A percentile compares a stretch with the other conserved stretches of the same genome.
Conservation (phyloP, 129 eudicot genomes). For the Chrysanthemum lavandulifolium region DNA sequence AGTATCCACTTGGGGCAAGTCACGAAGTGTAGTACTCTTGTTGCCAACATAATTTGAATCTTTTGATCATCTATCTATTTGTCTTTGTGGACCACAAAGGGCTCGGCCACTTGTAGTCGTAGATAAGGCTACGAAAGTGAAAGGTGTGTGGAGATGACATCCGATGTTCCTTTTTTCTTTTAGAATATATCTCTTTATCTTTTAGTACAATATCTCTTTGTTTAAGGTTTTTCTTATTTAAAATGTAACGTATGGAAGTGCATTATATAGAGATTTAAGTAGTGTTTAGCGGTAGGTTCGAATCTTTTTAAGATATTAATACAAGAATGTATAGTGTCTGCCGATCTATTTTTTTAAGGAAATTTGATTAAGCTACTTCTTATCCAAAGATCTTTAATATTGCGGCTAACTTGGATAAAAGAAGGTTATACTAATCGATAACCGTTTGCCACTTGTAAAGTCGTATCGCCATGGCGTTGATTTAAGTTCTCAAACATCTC, state of each 20-base stretch:
- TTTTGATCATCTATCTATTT: neutral
- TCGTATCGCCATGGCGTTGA: too few species aligned
- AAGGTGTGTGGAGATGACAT: constrained; percentile 25
- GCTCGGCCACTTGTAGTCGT: constrained; percentile 21
- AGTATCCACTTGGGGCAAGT: constrained; percentile 10
- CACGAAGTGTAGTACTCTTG: neutral
- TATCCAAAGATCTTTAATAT: too few species aligned
- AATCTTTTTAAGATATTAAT: too few species aligned
- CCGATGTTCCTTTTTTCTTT: neutral
- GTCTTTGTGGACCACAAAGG: constrained; percentile 20
- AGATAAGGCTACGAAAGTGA: constrained; percentile 27
- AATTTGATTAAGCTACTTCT: too few species aligned
- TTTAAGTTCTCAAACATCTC: too few species aligned
- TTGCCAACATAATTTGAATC: constrained; percentile 16
- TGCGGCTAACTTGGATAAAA: too few species aligned
- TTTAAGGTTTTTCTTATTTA: neutral
- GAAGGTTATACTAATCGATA: too few species aligned
- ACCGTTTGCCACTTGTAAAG: too few species aligned
- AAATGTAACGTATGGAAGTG: neutral
- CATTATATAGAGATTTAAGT: too few species aligned
- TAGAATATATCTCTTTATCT: neutral
- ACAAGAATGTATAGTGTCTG: too few species aligned
- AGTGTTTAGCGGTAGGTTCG: too few species aligned
- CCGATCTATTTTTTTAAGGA: too few species aligned
- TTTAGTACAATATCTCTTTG: neutral